Base-by-base conservation (phyloP, 108 stramenopile species). In the Chaetoceros tenuissimus region DNA sequence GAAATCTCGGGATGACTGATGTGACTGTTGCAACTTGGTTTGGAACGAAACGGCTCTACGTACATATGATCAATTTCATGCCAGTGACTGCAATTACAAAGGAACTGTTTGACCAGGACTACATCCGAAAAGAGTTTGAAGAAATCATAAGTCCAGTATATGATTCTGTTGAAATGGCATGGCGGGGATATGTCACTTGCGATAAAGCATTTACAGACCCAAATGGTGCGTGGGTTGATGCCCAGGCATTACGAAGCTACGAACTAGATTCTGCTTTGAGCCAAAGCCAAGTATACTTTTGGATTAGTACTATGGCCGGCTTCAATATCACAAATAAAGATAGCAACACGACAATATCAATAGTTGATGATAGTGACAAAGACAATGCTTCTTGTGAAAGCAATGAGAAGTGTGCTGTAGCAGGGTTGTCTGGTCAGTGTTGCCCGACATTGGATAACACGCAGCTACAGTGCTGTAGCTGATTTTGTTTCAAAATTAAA, bases 1-100 rank as follows among this genome's bases (percentile, higher is more conserved):
- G 90, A n/a, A 92, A 92, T 53, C 44, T 92, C n/a, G 90, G 90
- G 7, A 87, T 87, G 85, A 59, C 81, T 27, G 88, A 89, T 63
- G 83, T 69, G 5, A 67, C 68, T 18, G 69, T 56, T 31, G 73
- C 85, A 5, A 94, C 92, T 17, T 94, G 87, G 86, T 94, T 94
- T 65, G 92, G 85, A 25, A 83, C 71, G 0, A 53, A 84, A 20
- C 55, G 52, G 2, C 59, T 87, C 1, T 89, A 89, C 69, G 84
- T 89, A 46, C 92, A 94, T 59, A 80, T 87, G 73, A 89, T 89
- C 49, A 89, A 94, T 66, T 75, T 79, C 20, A 69, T 94, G 59
- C 92, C 92, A 23, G 62, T 93, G n/a, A 89, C 87, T 5, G 69
- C 87, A 8, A 77, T 74, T 7, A 82, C 92, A 21, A 48, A 67